phyloP scores from a whole-genome alignment of 108 stramenopile species.

The Aureococcus anophagefferens region DNA sequence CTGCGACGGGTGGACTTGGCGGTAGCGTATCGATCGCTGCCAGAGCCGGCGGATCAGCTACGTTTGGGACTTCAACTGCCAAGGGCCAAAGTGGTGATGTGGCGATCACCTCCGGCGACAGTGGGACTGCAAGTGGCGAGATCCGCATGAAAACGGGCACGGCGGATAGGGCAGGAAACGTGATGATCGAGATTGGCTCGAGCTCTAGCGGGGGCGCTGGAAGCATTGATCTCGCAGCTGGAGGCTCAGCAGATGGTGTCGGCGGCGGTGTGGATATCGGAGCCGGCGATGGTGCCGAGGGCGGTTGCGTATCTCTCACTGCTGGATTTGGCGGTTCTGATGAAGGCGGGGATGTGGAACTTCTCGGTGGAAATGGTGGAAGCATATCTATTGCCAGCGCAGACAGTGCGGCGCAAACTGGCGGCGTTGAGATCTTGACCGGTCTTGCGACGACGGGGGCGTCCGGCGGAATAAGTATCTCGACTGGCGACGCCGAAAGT shows the following conservation, averaged over 20 bases:
- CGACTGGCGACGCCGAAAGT: conserved; percentile 4
- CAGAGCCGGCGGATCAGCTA: too few species aligned
- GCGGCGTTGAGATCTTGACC: conserved; percentile 17
- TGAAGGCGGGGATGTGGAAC: neutral
- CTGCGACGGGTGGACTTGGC: too few species aligned
- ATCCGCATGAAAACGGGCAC: conserved; percentile 20
- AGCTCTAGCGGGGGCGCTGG: conserved; percentile 21
- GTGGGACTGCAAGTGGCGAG: neutral
- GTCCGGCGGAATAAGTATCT: conserved; percentile 15
- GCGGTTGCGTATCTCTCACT: neutral
- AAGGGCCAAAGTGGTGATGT: neutral
- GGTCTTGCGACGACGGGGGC: conserved; percentile 16
- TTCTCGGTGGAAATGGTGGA: too few species aligned
- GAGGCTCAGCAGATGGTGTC: conserved; percentile 10
- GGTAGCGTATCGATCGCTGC: too few species aligned
- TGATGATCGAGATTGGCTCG: conserved; percentile 22
- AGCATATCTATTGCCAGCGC: conserved; percentile 4
- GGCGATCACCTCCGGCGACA: neutral
- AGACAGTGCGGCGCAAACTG: conserved; percentile 14
- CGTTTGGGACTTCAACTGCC: too few species aligned
- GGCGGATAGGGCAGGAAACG: conserved; percentile 14
- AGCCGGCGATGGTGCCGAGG: too few species aligned
- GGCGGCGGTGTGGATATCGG: conserved; percentile 20
- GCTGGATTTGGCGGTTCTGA: neutral
- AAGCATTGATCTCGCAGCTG: conserved; percentile 22